Base-by-base conservation (phyloP, 1,284 basidiomycete genomes). In the Boletus hoseneyae region DNA sequence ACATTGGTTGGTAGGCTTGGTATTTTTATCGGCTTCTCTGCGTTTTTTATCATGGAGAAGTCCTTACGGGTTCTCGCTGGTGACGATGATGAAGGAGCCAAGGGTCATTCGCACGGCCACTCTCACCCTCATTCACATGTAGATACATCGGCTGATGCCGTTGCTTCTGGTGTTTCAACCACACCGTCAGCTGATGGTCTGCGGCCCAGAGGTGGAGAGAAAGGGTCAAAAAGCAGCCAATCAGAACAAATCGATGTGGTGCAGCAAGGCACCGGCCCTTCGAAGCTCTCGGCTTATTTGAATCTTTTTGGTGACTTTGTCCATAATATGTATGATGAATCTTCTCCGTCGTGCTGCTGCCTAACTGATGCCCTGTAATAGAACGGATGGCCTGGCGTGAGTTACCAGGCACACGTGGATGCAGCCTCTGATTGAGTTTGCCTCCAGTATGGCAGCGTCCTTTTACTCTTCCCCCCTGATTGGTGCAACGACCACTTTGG, bases 21-120 rank as follows among this genome's bases (percentile, higher is more conserved):
- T 29, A 89, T 93, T 56, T 93, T 93, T 63, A 60, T 83, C 25
- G 91, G 92, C 9, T 94, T 94, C 68, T 84, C 89, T 21, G 71
- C 87, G 0, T 94, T 94, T 72, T 94, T 93, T 70, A 77, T 93
- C 57, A 90, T 93, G 79, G 91, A 94, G 67, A 94, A 94, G 72
- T 83, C 88, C 2, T 78, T 93, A 57, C 82, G 91, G 25, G 90
- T 93, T 13, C 75, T 94, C 18, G 80, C 83, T 27, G 77, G 76
- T 45, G 79, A 79, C 43, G 81, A 79, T 45, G 79, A 79, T 43
- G 81, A 79, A 34, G 81, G 80, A 32, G 70, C 64, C 36, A 58
- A 68, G 21, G 71, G 69, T 4, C 75, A 80, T 61, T 73, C 74
- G 8, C 85, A 90, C 63, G 76, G 77, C 3, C 83, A 88, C 61